Conservation (phyloP, 2,329 filamentous ascomycete species). For the Pseudogymnoascus sp. region DNA sequence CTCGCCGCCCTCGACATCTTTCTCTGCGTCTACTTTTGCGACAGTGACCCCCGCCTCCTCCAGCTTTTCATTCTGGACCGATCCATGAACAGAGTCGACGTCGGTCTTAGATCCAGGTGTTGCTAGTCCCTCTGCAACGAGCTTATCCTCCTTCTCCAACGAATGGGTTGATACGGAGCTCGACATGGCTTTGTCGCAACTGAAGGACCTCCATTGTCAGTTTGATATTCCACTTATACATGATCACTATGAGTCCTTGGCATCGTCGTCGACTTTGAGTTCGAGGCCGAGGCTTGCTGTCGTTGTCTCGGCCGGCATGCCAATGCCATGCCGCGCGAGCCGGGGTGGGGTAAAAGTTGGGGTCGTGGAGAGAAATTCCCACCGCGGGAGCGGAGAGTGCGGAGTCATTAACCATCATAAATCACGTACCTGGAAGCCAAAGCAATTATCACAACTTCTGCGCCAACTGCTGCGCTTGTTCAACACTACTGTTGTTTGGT, state of each 20-base stretch:
- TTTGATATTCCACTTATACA: neutral
- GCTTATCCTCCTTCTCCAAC: neutral
- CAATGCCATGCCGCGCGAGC: neutral
- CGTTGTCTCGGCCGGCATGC: neutral
- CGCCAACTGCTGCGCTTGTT: neutral
- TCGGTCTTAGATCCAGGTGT: neutral
- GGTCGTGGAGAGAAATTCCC: conserved; percentile 1
- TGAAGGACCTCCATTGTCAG: neutral
- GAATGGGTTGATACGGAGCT: neutral
- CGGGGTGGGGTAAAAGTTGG: neutral
- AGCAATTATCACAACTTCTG: neutral
- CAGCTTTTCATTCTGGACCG: neutral
- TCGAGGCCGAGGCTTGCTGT: neutral
- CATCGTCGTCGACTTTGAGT: neutral
- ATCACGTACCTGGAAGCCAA: neutral
- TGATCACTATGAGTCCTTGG: neutral
- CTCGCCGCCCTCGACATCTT: neutral
- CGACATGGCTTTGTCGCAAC: neutral
- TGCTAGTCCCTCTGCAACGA: neutral
- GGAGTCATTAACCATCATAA: neutral
- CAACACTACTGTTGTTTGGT: neutral
- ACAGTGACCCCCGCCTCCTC: neutral
- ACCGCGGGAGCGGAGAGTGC: neutral
- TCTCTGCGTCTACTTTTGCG: neutral
- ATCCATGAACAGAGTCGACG: conserved; percentile 1